phyloP scores from a whole-genome alignment of 768 basidiomycete genomes.

The Macrolepiota dolichaula region DNA sequence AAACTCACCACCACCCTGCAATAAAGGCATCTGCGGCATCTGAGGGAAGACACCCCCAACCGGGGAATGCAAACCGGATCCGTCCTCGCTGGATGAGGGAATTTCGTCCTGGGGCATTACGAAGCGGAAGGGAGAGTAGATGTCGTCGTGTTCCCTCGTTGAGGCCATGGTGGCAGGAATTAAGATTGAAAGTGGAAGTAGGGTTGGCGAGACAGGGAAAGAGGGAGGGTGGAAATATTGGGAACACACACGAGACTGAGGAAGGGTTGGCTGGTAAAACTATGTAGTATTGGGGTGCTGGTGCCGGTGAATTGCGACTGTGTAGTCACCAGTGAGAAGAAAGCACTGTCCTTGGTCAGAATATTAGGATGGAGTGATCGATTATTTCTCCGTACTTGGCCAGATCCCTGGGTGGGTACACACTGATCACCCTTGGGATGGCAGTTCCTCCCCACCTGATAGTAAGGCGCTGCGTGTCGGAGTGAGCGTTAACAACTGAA shows the following conservation, averaged over 20 bases:
- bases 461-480: not conserved
- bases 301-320: slow-evolving; percentile 5
- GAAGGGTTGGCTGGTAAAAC: slow-evolving; percentile 8
- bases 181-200: slow-evolving; percentile 17
- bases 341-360: slow-evolving; percentile 6
- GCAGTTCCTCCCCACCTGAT: not conserved
- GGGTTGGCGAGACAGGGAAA: slow-evolving; percentile 1
- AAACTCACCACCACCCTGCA: slow-evolving; percentile 11
- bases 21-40: slow-evolving; percentile 9
- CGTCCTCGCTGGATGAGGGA: slow-evolving; percentile 70
- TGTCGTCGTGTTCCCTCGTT: slow-evolving; percentile 45
- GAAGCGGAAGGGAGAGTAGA: slow-evolving; percentile 54
- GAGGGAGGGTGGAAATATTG: not conserved
- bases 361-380: slow-evolving; percentile 9
- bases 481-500: slow-evolving; percentile 3
- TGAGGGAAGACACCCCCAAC: slow-evolving; percentile 43
- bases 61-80: slow-evolving; percentile 74
- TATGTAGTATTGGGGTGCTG: slow-evolving; percentile 8
- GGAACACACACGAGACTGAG: slow-evolving; percentile 7
- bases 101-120: slow-evolving; percentile 57
- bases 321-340: slow-evolving; percentile 12
- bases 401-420: slow-evolving; percentile 5
- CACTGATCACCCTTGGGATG: not conserved
- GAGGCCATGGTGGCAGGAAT: slow-evolving; percentile 49
- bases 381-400: slow-evolving; percentile 10